Conservation (phyloP, 2,329 filamentous ascomycete species). For the Colletotrichum liriopes region DNA sequence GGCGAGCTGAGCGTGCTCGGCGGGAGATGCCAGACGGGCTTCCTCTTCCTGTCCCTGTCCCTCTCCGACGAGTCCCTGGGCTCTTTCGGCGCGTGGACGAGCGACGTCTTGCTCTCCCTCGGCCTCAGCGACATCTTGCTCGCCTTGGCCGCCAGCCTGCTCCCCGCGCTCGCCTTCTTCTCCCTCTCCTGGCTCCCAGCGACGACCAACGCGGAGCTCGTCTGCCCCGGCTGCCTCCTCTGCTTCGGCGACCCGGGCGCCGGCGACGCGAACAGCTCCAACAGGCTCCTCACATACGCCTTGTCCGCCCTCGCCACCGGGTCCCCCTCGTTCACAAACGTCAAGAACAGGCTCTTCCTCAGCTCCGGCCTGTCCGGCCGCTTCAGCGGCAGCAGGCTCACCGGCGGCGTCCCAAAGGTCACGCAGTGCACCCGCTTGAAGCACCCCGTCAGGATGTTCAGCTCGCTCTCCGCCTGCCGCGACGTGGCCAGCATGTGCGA, state of each 20-base stretch:
- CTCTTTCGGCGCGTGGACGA: slow-evolving; percentile 41
- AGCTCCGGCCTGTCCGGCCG: slow-evolving; percentile 67
- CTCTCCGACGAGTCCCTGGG: slow-evolving; percentile 45
- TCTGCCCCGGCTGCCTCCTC: slow-evolving; percentile 25
- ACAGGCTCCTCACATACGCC: slow-evolving; percentile 79
- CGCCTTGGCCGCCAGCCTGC: slow-evolving; percentile 20
- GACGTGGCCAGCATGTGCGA: slow-evolving; percentile 80
- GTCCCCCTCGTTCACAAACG: slow-evolving; percentile 90
- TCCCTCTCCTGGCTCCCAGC: slow-evolving; percentile 31
- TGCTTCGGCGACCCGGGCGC: slow-evolving; percentile 55
- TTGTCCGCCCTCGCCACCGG: slow-evolving; percentile 84
- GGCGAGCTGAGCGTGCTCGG: slow-evolving; percentile 78
- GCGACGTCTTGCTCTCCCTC: slow-evolving; percentile 29
- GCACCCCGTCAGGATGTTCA: slow-evolving; percentile 77
- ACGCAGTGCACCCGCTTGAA: slow-evolving; percentile 89
- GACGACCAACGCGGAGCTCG: slow-evolving; percentile 3
- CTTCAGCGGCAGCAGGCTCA: slow-evolving; percentile 78
- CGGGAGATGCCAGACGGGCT: slow-evolving; percentile 74
- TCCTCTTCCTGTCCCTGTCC: slow-evolving; percentile 47
- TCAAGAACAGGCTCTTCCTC: slow-evolving; percentile 81
- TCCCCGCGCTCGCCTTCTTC: slow-evolving; percentile 30
- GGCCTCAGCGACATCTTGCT: slow-evolving; percentile 10
- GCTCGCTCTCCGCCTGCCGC: slow-evolving; percentile 72
- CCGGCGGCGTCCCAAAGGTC: slow-evolving; percentile 87
- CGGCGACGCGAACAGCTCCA: slow-evolving; percentile 79